Base-by-base conservation (phyloP, 2,329 filamentous ascomycete species). In the Cryphonectria carpinicola region DNA sequence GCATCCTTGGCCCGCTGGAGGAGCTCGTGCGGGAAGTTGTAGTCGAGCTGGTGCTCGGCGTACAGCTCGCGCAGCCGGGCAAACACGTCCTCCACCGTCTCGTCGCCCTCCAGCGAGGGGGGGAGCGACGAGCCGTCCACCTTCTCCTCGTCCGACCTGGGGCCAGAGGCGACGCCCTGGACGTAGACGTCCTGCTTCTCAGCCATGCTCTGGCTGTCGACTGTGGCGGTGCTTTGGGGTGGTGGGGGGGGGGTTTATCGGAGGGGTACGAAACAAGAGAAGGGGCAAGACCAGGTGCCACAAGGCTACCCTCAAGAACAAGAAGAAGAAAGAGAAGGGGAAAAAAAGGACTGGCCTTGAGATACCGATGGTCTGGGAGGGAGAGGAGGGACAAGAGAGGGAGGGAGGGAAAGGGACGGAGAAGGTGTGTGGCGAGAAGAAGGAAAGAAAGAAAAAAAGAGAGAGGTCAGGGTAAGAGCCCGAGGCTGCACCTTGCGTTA, bases 11-110 rank as follows among this genome's bases (percentile, higher is more conserved):
- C 67, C 6, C 63, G 62, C 22, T 1, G 7, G 37, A 69, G 67
- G 28, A 69, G 41, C 37, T 61, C 67, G 17, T 65, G 62, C 1
- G 67, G 67, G 25, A 69, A 69, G 63, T 69, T 69, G 67, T 49
- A 69, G 52, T 69, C 67, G 49, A 69, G 62, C 54, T 69, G n/a
- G 67, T 69, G 67, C 52, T 66, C 67, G 39, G 52, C 62, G 32
- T 69, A 69, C n/a, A 69, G 62, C 52, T 61, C 67, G 11, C 67
- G 67, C 52, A 69, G 67, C 67, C 66, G 67, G 19, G 39, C 54
- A 17, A 69, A 66, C 54, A n/a, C 67, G 41, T 69, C 67, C n/a
- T 58, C 62, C 5, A 60, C 65, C 28, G 39, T 25, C 28, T 69
- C 52, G 39, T 39, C 62, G 28, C 37, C 62, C 17, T 25, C 52